Evolutionary conservation across 495 filamentous ascomycete genomes (phyloP).

Genomic region (Lasiosphaeriaceae sp.): DNA sequence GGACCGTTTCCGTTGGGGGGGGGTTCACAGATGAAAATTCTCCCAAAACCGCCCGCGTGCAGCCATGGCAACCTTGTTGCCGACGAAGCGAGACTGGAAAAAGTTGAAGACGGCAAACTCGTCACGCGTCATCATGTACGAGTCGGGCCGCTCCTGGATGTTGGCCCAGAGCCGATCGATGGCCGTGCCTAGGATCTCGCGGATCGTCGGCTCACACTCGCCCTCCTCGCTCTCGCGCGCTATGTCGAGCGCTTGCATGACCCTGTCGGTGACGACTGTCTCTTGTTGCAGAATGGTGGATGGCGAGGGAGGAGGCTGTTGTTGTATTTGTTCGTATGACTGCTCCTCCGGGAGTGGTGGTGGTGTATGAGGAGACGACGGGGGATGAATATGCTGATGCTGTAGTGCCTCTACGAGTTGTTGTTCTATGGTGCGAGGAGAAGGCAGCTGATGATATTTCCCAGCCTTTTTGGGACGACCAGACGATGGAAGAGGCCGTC

Average conservation of each 20-base stretch:
- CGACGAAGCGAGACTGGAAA: slow-evolving; percentile 57
- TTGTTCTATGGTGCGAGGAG: too few species aligned
- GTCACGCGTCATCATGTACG: slow-evolving; percentile 62
- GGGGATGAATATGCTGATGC: too few species aligned
- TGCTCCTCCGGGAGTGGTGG: too few species aligned
- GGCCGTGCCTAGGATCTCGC: slow-evolving; percentile 51
- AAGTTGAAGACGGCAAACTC: slow-evolving; percentile 81
- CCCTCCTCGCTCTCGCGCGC: slow-evolving; percentile 62
- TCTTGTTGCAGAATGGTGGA: too few species aligned
- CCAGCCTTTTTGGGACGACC: too few species aligned
- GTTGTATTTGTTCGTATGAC: neutral
- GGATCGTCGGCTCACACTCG: slow-evolving; percentile 48
- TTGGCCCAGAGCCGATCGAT: slow-evolving; percentile 59
- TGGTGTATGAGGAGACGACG: too few species aligned
- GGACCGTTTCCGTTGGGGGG: too few species aligned
- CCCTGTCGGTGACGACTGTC: neutral
- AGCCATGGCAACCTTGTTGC: slow-evolving; percentile 32
- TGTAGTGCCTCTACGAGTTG: too few species aligned
- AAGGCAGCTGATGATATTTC: too few species aligned
- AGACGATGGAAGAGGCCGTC: too few species aligned
- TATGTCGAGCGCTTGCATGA: slow-evolving; percentile 59
- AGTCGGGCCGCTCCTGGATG: slow-evolving; percentile 53
- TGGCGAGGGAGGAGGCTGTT: neutral
- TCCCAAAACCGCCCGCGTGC: slow-evolving; percentile 53
- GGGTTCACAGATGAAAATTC: neutral